Evolutionary conservation across 768 basidiomycete species (phyloP).

Genomic region (Lactarius evosmus): DNA sequence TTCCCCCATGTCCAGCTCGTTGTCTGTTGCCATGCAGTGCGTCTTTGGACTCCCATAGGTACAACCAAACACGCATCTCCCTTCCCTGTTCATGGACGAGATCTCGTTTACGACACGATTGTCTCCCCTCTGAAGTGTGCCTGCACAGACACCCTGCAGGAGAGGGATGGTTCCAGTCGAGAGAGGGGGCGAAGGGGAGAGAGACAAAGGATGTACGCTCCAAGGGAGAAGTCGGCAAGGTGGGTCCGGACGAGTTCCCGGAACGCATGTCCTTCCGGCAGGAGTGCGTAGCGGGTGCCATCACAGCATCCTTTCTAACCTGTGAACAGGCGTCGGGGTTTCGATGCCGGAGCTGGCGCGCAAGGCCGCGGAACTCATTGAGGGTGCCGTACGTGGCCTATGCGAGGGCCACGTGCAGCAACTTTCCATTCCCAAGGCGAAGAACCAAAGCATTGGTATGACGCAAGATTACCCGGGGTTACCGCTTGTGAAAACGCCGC

Average conservation of each 20-base stretch:
- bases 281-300: conserved; percentile 24
- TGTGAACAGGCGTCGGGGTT: conserved; percentile 78
- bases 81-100: conserved; percentile 34
- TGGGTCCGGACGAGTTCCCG: too few relatives aligned
- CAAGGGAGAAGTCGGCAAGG: too few relatives aligned
- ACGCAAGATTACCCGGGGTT: conserved; percentile 28
- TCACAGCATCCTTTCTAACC: conserved; percentile 62
- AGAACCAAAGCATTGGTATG: background rate
- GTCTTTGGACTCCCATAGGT: conserved; percentile 80
- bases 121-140: too few relatives aligned
- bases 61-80: conserved; percentile 43
- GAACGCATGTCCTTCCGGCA: too few relatives aligned
- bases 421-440: conserved; percentile 15
- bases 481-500: conserved; percentile 52
- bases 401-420: conserved; percentile 56
- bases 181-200: too few relatives aligned
- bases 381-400: conserved; percentile 64
- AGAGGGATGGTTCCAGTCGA: too few relatives aligned
- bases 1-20: conserved; percentile 27
- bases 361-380: conserved; percentile 68
- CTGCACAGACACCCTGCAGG: too few relatives aligned
- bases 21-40: conserved; percentile 44
- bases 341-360: conserved; percentile 59
- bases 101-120: too few relatives aligned
- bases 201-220: background rate